A percentile compares a stretch with the other conserved stretches of the same genome.
Evolutionary conservation across 1,284 basidiomycete species (phyloP).

Genomic region (Tetrapyrgos nigripes): DNA sequence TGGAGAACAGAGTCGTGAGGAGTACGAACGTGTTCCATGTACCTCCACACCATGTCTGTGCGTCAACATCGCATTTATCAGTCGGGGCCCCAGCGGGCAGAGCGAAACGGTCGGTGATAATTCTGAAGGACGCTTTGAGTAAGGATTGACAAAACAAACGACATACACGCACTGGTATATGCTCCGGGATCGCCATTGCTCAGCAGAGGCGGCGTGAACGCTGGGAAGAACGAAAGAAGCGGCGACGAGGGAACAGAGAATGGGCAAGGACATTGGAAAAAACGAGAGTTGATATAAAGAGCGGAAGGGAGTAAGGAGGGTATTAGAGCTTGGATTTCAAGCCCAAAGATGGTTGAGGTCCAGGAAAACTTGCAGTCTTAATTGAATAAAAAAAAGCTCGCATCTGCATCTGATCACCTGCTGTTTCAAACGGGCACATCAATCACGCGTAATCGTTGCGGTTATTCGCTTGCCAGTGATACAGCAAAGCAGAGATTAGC

Average conservation of each 20-base stretch:
- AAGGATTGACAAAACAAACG: background rate
- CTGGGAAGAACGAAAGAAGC: background rate
- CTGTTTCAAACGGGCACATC: too few species aligned
- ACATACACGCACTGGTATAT: slow-evolving; percentile 24
- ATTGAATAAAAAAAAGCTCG: too few species aligned
- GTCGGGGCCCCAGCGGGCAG: slow-evolving; percentile 58
- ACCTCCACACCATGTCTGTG: slow-evolving; percentile 76
- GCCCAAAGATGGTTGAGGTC: background rate
- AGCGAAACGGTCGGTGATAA: slow-evolving; percentile 82
- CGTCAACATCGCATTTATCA: slow-evolving; percentile 59
- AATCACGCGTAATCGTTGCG: too few species aligned
- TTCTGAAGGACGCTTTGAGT: slow-evolving; percentile 40
- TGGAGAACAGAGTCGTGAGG: background rate
- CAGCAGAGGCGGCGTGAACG: slow-evolving; percentile 44
- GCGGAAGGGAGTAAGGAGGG: slow-evolving; percentile 13
- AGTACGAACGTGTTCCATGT: slow-evolving; percentile 66
- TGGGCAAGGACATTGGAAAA: background rate
- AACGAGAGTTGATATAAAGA: slow-evolving; percentile 17
- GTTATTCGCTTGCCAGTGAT: too few species aligned
- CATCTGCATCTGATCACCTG: too few species aligned
- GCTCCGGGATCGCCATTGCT: slow-evolving; percentile 45
- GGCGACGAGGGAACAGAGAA: slow-evolving; percentile 8
- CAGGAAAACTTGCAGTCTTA: too few species aligned
- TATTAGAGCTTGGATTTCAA: slow-evolving; percentile 8
- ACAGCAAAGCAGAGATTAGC: too few species aligned